These are phyloP conservation scores for Cladophialophora bantiana DNA, from an alignment of 2,329 filamentous ascomycete genomes.

Conservation along the genomic window DNA sequence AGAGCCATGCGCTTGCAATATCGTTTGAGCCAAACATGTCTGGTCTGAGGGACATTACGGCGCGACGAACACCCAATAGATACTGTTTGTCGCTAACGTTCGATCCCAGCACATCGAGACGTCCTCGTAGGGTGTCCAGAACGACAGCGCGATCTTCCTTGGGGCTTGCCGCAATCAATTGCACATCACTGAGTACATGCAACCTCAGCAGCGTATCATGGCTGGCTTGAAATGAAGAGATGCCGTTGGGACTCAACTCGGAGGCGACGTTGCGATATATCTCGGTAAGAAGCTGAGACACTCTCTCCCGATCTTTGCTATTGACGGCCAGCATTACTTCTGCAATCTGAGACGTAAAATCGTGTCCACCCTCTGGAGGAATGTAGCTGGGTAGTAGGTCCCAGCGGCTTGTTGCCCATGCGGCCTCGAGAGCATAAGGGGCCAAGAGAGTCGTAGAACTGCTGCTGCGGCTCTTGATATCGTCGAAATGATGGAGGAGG, in stretches of 20 bases:
- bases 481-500: constrained; percentile 84
- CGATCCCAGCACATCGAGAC: constrained; percentile 87
- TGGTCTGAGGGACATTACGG: constrained; percentile 79
- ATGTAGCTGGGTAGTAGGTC: constrained; percentile 74
- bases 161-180: constrained; percentile 65
- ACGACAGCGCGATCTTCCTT: constrained; percentile 52
- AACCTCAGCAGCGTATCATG: constrained; percentile 86
- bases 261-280: constrained; percentile 75
- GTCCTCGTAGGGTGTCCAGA: constrained; percentile 69
- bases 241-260: constrained; percentile 76
- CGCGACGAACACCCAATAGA: constrained; percentile 81
- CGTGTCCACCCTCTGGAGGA: constrained; percentile 55
- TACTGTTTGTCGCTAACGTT: constrained; percentile 95
- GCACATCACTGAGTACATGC: constrained; percentile 83
- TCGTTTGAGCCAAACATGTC: constrained; percentile 71
- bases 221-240: constrained; percentile 79
- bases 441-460: constrained; percentile 65
- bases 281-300: constrained; percentile 65
- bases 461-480: constrained; percentile 60
- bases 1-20: constrained; percentile 83
- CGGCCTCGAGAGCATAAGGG: constrained; percentile 86
- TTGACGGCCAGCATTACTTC: constrained; percentile 68
- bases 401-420: constrained; percentile 89
- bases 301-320: constrained; percentile 58
- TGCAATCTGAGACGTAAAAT: constrained; percentile 86